Percentiles rank a stretch among this genome's conserved stretches.
These are phyloP conservation scores for Platanus orientalis DNA, from an alignment of 164 flowering plant genomes.

Conservation along the genomic window DNA sequence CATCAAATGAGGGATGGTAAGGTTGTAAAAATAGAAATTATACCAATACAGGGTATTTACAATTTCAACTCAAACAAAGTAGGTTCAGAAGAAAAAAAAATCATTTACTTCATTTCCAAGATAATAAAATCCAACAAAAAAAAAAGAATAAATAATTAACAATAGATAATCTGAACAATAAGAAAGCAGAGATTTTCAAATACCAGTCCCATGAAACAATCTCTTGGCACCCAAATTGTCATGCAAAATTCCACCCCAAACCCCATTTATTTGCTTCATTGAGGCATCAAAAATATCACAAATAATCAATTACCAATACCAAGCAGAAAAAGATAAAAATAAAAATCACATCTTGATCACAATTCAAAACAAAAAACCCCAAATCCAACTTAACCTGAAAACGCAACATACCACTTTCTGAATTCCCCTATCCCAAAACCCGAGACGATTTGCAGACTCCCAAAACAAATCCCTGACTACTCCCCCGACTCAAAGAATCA, in stretches of 20 bases:
- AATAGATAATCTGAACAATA: not conserved
- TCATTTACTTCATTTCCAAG: too few relatives aligned
- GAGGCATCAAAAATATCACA: conserved; percentile 13
- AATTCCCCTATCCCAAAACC: conserved; percentile 15
- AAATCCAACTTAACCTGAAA: not conserved
- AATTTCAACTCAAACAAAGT: too few relatives aligned
- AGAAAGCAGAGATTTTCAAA: too few relatives aligned
- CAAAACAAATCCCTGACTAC: conserved; percentile 28
- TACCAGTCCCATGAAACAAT: conserved; percentile 73
- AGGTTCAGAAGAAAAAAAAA: too few relatives aligned
- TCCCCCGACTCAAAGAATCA: conserved; percentile 16
- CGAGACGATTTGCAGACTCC: conserved; percentile 20
- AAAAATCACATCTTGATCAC: too few relatives aligned
- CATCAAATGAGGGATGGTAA: too few relatives aligned
- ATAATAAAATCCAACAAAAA: too few relatives aligned
- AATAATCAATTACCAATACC: too few relatives aligned
- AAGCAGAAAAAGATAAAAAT: too few relatives aligned
- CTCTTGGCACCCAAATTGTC: conserved; percentile 30
- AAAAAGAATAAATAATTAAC: too few relatives aligned
- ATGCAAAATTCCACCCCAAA: conserved; percentile 26
- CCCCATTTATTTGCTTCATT: conserved; percentile 26
- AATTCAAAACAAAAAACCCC: not conserved
- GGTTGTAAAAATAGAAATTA: too few relatives aligned
- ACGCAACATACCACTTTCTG: conserved; percentile 14
- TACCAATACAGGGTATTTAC: too few relatives aligned